A percentile compares a stretch with the other conserved stretches of the same genome.
Conservation (phyloP, 441 rosid genomes). For the Breynia disticha region DNA sequence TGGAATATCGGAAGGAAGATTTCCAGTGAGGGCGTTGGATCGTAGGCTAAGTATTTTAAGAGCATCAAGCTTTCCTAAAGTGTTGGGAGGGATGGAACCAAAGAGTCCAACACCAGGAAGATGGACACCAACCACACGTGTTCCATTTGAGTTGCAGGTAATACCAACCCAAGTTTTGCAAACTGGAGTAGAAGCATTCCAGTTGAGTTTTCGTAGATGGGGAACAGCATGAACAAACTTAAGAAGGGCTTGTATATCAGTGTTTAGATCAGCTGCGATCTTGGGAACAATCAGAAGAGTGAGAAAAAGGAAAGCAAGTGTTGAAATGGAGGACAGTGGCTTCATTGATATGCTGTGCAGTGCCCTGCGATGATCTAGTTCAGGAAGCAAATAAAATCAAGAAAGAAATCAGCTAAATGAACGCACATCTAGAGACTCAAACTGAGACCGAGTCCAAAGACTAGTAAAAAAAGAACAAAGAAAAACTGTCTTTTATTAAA, state of each 20-base stretch:
- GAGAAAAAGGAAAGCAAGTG: conserved; percentile 7
- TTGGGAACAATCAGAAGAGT: conserved; percentile 17
- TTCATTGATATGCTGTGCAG: too few relatives aligned
- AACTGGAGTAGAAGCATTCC: conserved; percentile 52
- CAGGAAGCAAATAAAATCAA: too few relatives aligned
- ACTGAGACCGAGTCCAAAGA: too few relatives aligned
- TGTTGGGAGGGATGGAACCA: conserved; percentile 56
- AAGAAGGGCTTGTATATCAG: conserved; percentile 68
- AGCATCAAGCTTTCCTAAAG: conserved; percentile 46
- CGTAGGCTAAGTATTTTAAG: conserved; percentile 75
- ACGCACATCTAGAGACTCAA: too few relatives aligned
- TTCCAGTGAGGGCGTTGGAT: conserved; percentile 54
- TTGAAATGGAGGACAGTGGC: too few relatives aligned
- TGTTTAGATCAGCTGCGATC: conserved; percentile 42
- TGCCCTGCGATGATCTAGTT: too few relatives aligned
- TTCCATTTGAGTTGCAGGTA: conserved; percentile 36
- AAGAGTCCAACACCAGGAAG: conserved; percentile 70
- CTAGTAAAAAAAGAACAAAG: too few relatives aligned
- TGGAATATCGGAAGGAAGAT: conserved; percentile 60
- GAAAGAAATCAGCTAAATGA: too few relatives aligned
- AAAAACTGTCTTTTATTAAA: too few relatives aligned
- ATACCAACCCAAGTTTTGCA: conserved; percentile 77
- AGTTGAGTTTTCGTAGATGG: conserved; percentile 49
- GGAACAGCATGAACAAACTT: conserved; percentile 39
- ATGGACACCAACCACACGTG: conserved; percentile 45